Evolutionary conservation across 2,329 filamentous ascomycete genomes (phyloP).

Genomic region (Colletotrichum sidae): DNA sequence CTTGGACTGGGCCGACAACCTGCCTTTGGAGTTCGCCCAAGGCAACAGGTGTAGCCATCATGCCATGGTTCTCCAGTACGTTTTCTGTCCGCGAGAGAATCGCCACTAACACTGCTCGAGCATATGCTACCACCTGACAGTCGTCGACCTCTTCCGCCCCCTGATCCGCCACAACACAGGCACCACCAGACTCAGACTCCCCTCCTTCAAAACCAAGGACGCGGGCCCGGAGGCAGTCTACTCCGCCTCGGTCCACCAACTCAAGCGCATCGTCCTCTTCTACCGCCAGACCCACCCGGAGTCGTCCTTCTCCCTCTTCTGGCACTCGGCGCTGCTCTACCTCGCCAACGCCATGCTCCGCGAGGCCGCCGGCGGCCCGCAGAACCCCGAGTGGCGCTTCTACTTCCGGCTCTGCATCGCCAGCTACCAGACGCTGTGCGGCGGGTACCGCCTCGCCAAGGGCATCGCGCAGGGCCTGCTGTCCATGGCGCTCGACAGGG

Average conservation of each 20-base stretch:
- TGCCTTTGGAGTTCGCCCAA: slow-evolving; percentile 44
- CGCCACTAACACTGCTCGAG: slow-evolving; percentile 38
- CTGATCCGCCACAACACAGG: slow-evolving; percentile 36
- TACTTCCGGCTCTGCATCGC: slow-evolving; percentile 53
- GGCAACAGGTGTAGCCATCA: slow-evolving; percentile 45
- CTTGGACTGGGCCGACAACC: slow-evolving; percentile 49
- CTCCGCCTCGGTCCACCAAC: slow-evolving; percentile 49
- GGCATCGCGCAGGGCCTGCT: slow-evolving; percentile 49
- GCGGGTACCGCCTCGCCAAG: slow-evolving; percentile 49
- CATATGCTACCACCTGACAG: slow-evolving; percentile 51
- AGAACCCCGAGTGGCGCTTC: slow-evolving; percentile 45
- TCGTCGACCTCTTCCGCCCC: slow-evolving; percentile 50
- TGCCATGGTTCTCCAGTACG: slow-evolving; percentile 51
- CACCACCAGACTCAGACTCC: slow-evolving; percentile 31
- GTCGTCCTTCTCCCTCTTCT: slow-evolving; percentile 51
- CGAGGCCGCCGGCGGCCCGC: slow-evolving; percentile 24
- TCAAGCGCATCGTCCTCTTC: slow-evolving; percentile 52
- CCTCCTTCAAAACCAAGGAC: slow-evolving; percentile 45
- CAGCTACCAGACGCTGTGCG: slow-evolving; percentile 49
- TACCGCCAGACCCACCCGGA: slow-evolving; percentile 47
- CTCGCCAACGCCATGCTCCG: slow-evolving; percentile 51
- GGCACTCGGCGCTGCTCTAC: slow-evolving; percentile 54
- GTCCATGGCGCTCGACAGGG: slow-evolving; percentile 49
- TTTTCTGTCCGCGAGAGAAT: not conserved
- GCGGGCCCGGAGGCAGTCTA: slow-evolving; percentile 46